phyloP scores from a whole-genome alignment of 2,329 filamentous ascomycete species.

The Amauroascus niger region DNA sequence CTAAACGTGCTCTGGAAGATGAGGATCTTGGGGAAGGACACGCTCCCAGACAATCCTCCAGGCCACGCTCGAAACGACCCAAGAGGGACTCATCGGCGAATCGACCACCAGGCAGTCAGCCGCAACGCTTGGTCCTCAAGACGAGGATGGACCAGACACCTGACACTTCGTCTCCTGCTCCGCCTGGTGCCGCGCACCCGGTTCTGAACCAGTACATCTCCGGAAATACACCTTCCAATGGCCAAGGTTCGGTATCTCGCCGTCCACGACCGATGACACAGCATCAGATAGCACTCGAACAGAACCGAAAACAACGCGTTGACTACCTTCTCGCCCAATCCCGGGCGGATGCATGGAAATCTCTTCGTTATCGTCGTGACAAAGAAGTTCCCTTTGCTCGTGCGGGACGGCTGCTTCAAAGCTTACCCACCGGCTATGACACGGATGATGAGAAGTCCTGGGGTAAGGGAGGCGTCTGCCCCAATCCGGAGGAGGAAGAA shows the following conservation, averaged over 20 bases:
- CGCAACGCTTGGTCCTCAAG: conserved; percentile 35
- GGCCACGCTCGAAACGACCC: conserved; percentile 33
- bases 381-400: conserved; percentile 33
- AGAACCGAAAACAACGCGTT: conserved; percentile 41
- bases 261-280: conserved; percentile 42
- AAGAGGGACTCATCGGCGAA: conserved; percentile 32
- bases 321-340: conserved; percentile 40
- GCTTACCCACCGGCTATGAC: conserved; percentile 39
- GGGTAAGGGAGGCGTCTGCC: conserved; percentile 37
- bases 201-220: conserved; percentile 35
- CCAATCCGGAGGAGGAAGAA: conserved; percentile 36
- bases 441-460: conserved; percentile 39
- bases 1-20: conserved; percentile 31
- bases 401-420: conserved; percentile 35
- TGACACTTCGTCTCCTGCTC: conserved; percentile 36
- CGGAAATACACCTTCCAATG: conserved; percentile 23
- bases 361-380: conserved; percentile 32
- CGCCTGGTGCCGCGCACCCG: conserved; percentile 35
- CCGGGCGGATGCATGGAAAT: conserved; percentile 30
- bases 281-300: conserved; percentile 42
- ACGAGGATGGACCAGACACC: conserved; percentile 37
- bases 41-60: conserved; percentile 29
- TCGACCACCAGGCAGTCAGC: conserved; percentile 26
- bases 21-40: conserved; percentile 28
- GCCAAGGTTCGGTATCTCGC: conserved; percentile 26